Percentiles rank a stretch among this genome's conserved stretches.
Evolutionary conservation across 208 protist genomes (phyloP).

Genomic region (Acanthamoeba royreba): DNA sequence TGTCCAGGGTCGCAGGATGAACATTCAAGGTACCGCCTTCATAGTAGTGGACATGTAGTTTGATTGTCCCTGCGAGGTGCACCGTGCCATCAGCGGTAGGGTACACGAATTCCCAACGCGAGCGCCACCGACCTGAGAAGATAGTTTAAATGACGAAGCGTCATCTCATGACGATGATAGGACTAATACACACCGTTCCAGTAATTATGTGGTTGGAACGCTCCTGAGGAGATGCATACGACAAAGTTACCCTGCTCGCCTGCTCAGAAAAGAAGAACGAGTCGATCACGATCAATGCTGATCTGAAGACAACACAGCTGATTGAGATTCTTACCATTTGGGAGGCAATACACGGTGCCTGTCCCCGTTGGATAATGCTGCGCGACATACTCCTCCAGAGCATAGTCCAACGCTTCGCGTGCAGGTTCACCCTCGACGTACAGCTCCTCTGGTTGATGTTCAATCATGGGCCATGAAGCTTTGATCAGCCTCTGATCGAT

Average conservation of each 20-base stretch:
- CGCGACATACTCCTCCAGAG: slow-evolving; percentile 51
- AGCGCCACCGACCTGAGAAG: slow-evolving; percentile 34
- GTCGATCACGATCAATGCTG: no score
- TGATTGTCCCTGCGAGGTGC: slow-evolving; percentile 52
- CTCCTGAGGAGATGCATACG: slow-evolving; percentile 62
- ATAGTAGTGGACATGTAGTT: slow-evolving; percentile 79
- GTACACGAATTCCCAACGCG: slow-evolving; percentile 61
- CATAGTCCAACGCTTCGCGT: slow-evolving; percentile 61
- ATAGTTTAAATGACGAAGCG: no score
- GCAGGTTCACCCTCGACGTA: neutral
- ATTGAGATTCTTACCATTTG: neutral
- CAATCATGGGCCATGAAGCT: no score
- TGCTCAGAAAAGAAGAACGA: no score
- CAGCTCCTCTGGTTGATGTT: neutral
- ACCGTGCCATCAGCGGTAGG: slow-evolving; percentile 10
- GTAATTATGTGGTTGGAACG: slow-evolving; percentile 73
- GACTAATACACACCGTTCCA: slow-evolving; percentile 56
- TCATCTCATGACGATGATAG: no score
- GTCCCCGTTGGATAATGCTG: slow-evolving; percentile 68
- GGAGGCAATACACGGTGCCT: slow-evolving; percentile 52
- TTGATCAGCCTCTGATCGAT: no score
- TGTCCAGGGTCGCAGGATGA: no score
- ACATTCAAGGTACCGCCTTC: slow-evolving; percentile 82
- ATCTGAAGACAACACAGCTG: neutral
- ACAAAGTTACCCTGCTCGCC: neutral